A percentile compares a stretch with the other conserved stretches of the same genome.
Evolutionary conservation across 2,329 filamentous ascomycete species (phyloP).

Genomic region (Fusarium denticulatum): DNA sequence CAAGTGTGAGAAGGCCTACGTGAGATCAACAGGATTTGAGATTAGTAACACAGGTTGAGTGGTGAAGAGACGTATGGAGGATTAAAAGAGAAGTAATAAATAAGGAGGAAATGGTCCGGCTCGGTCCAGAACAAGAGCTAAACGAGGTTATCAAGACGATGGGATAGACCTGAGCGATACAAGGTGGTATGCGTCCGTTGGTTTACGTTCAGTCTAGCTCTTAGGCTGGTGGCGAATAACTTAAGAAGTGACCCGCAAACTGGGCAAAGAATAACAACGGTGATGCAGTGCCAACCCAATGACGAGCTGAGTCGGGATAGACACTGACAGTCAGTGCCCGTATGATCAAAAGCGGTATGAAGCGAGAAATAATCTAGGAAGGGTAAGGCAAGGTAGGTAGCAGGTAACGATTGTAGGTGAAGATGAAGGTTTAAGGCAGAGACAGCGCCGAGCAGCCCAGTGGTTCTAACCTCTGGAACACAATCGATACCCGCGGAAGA

Average conservation of each 20-base stretch:
- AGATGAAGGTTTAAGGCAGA: neutral
- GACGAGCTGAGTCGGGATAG: neutral
- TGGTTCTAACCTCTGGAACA: slow-evolving; percentile 27
- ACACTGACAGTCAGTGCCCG: slow-evolving; percentile 1
- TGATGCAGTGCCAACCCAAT: slow-evolving; percentile 26
- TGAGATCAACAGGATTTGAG: neutral
- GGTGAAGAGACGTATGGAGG: neutral
- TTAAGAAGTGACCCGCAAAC: slow-evolving; percentile 14
- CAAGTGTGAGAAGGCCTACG: neutral
- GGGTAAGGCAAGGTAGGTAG: slow-evolving; percentile 6
- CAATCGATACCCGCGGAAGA: slow-evolving; percentile 35
- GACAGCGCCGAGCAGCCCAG: neutral
- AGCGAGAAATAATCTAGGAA: neutral
- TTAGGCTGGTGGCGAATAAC: slow-evolving; percentile 31
- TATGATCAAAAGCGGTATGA: neutral
- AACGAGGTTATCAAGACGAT: slow-evolving; percentile 13
- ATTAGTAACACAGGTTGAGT: neutral
- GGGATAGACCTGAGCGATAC: slow-evolving; percentile 3
- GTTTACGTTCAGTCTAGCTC: slow-evolving; percentile 7
- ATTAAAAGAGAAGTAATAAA: neutral
- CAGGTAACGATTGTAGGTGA: neutral
- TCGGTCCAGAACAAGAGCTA: slow-evolving; percentile 10
- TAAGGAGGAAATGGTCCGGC: neutral
- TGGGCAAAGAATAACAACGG: slow-evolving; percentile 18
- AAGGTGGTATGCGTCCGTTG: slow-evolving; percentile 19